Evolutionary conservation across 768 basidiomycete genomes (phyloP), one percentile per base, ranked within the genome.

Genomic region (Fistulinella prunicolor): DNA sequence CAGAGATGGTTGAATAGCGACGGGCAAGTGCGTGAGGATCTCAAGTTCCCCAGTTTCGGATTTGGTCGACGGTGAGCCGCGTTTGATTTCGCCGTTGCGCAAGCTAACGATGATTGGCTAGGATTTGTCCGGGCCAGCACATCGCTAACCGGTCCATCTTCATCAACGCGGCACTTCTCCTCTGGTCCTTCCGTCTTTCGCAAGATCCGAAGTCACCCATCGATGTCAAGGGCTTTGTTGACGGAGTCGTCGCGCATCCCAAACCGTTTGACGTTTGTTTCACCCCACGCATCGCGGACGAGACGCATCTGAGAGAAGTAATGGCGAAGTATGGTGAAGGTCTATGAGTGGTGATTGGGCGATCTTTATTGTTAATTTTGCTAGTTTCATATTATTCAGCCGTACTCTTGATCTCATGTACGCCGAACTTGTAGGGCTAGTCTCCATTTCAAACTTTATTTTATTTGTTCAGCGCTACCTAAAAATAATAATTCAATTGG

Each of bases 121-220:
- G 83, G n/a, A 72, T 85, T 6, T 87, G 84, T 50, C 83, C 83
- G 0, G 84, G 84, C 0, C 77, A 79, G 55, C 75, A 83, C 59
- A 76, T 87, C 26, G 84, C 64, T 17, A 63, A 67, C 64, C 76
- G 82, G 5, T 86, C 85, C 7, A 64, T 87, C 3, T 84, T 83
- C 56, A 70, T 87, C 53, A 86, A 83, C 48, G 76, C 80, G 0
- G 82, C 82, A 0, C 71, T 85, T 13, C 66, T 82, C 2, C 63
- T 84, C 28, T 86, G 84, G 82, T 79, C 83, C 0, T 86, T 87
- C 71, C 72, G 63, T 2, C 69, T 89, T 20, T 69, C 67, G 3
- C 58, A 76, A 23, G 79, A 84, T 54, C 75, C 78, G 0, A 55
- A 64, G 0, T 63, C 70, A 3, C 81, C 82, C 0, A 84, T 88